Conservation (phyloP, 2,329 filamentous ascomycete species). For the Lecanoromycetidae sp. region DNA sequence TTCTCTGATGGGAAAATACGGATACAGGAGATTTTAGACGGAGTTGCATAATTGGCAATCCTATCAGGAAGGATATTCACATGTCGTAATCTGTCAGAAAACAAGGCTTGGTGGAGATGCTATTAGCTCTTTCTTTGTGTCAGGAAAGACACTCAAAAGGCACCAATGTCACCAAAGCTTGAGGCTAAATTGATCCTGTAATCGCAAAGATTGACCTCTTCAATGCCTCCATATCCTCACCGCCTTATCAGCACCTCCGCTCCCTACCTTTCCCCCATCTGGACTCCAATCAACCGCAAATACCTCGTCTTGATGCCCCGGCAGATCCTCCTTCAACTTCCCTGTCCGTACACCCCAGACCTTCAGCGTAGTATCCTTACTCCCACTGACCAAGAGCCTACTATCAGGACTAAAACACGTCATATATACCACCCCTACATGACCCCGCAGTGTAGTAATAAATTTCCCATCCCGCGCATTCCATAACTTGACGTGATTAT, state of each 20-base stretch:
- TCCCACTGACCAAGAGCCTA: slow-evolving; percentile 71
- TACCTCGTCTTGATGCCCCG: slow-evolving; percentile 84
- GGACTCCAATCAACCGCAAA: slow-evolving; percentile 93
- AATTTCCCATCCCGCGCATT: slow-evolving; percentile 66
- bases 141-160: no score
- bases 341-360: slow-evolving; percentile 79
- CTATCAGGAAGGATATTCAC: no score
- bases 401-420: slow-evolving; percentile 88
- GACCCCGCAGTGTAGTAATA: slow-evolving; percentile 74
- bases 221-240: slow-evolving; percentile 54
- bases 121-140: no score
- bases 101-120: no score
- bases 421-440: slow-evolving; percentile 86
- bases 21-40: no score
- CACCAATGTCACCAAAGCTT: no score
- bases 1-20: no score
- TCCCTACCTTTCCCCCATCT: slow-evolving; percentile 77
- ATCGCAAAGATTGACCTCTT: slow-evolving; percentile 5
- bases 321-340: slow-evolving; percentile 71
- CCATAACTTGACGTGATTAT: slow-evolving; percentile 94
- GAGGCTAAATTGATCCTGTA: no score
- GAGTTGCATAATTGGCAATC: no score
- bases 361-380: slow-evolving; percentile 87
- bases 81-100: no score
- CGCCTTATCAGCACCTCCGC: slow-evolving; percentile 82